Base-by-base conservation (phyloP, 768 basidiomycete species). In the Dioszegia crocea region DNA sequence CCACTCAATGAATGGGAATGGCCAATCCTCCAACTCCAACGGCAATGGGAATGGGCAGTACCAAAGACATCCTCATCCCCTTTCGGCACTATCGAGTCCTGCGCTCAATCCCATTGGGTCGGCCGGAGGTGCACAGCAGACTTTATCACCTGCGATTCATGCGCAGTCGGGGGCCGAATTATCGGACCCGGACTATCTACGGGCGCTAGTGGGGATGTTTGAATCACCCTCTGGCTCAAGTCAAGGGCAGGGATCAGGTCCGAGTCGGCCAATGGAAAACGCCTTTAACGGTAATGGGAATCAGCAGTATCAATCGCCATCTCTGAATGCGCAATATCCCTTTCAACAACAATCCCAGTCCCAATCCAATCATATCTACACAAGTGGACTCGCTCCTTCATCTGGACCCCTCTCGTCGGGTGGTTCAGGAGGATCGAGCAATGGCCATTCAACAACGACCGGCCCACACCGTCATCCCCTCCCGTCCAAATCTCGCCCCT, bases 51-150 rank as follows among this genome's bases (percentile, higher is more conserved):
- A 33, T 14, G 14, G 33, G 6, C 33, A 33, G 17, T 49, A 23
- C n/a, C 8, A 26, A 10, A 47, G 65, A 26, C 59, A 54, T 14
- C 67, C 65, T 26, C 73, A 70, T 57, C 70, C 73, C 2, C 53
- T 70, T 2, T 61, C 63, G 45, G 65, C 66, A 10, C 52, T 62
- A 39, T 66, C 71, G 24, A 63, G 60, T 27, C 71, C 68, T 33
- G 65, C 69, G 27, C 46, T 75, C 16, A 69, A 72, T 54, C 71
- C 74, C n/a, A 55, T 74, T 30, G 64, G 71, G 49, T 71, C 63
- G 4, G 62, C 66, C 31, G 71, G 66, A 2, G 70, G 67, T 17
- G 67, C 66, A 12, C 67, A 75, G 30, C 74, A 75, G 54, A 76
- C 75, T 2, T 45, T 76, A 1, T 70, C 69, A 16, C 76, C 76